A percentile compares a stretch with the other conserved stretches of the same genome.
phyloP scores from a whole-genome alignment of 495 filamentous ascomycete genomes.

The Xylaria telfairii region DNA sequence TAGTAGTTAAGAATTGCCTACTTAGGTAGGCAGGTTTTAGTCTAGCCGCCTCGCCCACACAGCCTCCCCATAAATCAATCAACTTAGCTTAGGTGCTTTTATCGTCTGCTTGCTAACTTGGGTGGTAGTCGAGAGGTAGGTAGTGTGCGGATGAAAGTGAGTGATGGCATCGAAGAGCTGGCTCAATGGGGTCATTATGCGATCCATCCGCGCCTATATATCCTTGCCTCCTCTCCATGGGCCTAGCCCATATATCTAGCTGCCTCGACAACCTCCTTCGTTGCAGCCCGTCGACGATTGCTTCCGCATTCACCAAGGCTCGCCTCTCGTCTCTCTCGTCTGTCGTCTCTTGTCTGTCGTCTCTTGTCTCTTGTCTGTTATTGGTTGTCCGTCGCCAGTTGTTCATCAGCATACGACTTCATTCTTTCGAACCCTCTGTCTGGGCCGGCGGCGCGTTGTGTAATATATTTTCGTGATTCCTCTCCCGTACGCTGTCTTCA shows the following conservation, averaged over 20 bases:
- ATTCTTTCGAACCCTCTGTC: constrained; percentile 20
- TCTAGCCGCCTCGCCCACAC: constrained; percentile 35
- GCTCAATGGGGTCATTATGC: constrained; percentile 39
- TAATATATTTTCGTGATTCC: constrained; percentile 26
- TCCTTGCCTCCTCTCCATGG: constrained; percentile 48
- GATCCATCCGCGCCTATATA: constrained; percentile 52
- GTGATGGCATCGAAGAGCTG: constrained; percentile 36
- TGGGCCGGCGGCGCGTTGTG: constrained; percentile 17
- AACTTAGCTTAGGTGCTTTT: constrained; percentile 18
- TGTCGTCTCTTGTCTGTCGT: constrained; percentile 42
- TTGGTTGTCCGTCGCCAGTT: constrained; percentile 11
- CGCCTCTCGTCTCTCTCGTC: constrained; percentile 39
- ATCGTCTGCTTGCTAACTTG: constrained; percentile 28
- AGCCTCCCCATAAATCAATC: constrained; percentile 38
- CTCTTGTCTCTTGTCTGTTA: constrained; percentile 38
- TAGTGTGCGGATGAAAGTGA: constrained; percentile 33
- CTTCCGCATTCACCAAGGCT: constrained; percentile 46
- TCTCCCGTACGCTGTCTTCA: constrained; percentile 19
- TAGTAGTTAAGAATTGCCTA: constrained; percentile 20
- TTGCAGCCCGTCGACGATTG: constrained; percentile 43
- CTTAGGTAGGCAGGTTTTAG: constrained; percentile 33
- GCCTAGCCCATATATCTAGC: constrained; percentile 44
- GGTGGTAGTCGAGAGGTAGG: too few relatives aligned
- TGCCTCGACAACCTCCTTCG: constrained; percentile 42
- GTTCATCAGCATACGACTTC: constrained; percentile 8